Base-by-base conservation (phyloP, 1,139 yeast genomes). In the Starmera stellimalicola region DNA sequence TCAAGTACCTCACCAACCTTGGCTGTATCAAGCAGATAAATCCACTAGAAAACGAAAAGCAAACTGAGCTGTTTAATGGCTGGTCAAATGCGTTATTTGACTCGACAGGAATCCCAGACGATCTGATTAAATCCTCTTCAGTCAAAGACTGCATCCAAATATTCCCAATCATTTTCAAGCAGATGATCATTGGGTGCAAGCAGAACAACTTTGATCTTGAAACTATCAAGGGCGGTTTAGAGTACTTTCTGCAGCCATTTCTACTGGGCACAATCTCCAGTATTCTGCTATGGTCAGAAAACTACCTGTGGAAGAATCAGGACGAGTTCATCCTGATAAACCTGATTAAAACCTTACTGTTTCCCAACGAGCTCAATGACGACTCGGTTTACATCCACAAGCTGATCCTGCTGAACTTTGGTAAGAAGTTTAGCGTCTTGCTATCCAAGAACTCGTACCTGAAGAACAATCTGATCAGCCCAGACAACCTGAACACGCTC, bases 21-120 rank as follows among this genome's bases (percentile, higher is more conserved):
- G 55, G 55, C 2, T 36, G 44, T 4, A 39, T 48, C 4, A 36
- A 36, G 14, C 42, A 47, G 24, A 27, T 37, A 16, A 35, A 33
- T 17, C 35, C 37, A 2, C 26, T 35, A 12, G 40, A 40, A 15
- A 29, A 39, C 5, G 6, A n/a, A n/a, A 43, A 40, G 22, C 36
- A 37, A 27, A 32, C 51, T 32, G 72, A 64, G 26, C 62, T 79
- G 10, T 57, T 83, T 22, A 73, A 73, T 31, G 81, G 75, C 27
- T 88, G 97, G 97, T 70, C 83, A 29, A 63, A 70, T 28, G 91
- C 93, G 2, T 56, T 88, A 31, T 87, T 83, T 57, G 88, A 84
- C 39, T 73, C 84, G 29, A 93, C 87, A 35, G 95, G 95, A 3
- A 72, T 88, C 28, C 77, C 94, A 0, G 96, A 88, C 54, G 88